phyloP scores from a whole-genome alignment of 306 rosid genomes.

The Dicorynia guianensis region DNA sequence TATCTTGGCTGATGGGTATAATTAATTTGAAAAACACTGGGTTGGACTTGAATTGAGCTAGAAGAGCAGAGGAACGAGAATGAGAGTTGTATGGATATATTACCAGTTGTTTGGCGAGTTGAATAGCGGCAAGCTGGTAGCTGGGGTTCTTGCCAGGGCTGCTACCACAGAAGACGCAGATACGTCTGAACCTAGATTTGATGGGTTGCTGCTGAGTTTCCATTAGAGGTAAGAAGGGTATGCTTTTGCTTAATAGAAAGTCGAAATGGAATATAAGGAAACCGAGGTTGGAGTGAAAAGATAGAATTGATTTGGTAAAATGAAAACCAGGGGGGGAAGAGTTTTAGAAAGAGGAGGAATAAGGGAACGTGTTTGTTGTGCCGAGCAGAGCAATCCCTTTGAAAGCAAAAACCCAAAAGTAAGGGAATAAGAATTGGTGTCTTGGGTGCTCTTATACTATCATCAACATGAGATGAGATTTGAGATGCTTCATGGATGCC shows the following conservation, averaged over 20 bases:
- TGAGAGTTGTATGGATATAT: neutral
- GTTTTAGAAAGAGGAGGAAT: neutral
- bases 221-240: slow-evolving; percentile 15
- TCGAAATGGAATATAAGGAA: too few species aligned
- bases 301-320: neutral
- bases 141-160: slow-evolving; percentile 73
- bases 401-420: slow-evolving; percentile 35
- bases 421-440: slow-evolving; percentile 40
- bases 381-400: neutral
- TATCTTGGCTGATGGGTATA: too few species aligned
- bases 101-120: slow-evolving; percentile 75
- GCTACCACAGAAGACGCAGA: slow-evolving; percentile 82
- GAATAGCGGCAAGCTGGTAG: slow-evolving; percentile 66
- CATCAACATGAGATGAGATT: neutral
- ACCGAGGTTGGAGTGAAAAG: neutral
- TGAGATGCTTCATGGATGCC: too few species aligned
- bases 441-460: slow-evolving; percentile 39
- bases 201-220: slow-evolving; percentile 40
- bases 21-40: too few species aligned
- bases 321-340: neutral
- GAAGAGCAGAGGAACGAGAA: neutral
- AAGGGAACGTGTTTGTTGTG: slow-evolving; percentile 29
- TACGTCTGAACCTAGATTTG: slow-evolving; percentile 62
- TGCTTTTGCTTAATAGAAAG: neutral
- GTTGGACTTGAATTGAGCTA: too few species aligned